Conservation (phyloP, 225 moss, liverwort and hornwort species). For the Ulota crispa region DNA sequence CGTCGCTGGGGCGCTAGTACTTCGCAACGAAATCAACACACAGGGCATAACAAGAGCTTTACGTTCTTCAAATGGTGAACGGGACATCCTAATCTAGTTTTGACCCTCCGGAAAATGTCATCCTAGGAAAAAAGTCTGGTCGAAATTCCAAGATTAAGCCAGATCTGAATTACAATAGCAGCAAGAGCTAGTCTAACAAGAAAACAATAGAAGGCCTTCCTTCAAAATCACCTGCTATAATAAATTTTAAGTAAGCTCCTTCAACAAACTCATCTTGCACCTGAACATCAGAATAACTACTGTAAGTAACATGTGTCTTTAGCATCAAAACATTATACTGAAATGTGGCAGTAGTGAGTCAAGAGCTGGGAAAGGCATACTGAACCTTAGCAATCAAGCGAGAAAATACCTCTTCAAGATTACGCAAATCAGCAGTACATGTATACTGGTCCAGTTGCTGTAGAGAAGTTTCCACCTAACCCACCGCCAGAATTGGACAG, state of each 20-base stretch:
- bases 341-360: neutral
- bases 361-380: neutral
- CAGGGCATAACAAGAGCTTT: neutral
- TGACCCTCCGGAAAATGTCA: neutral
- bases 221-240: slow-evolving; percentile 46
- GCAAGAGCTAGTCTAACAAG: neutral
- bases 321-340: neutral
- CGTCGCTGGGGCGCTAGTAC: too few species aligned
- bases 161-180: slow-evolving; percentile 12
- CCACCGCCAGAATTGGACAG: slow-evolving; percentile 17
- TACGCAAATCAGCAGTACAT: slow-evolving; percentile 46
- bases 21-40: neutral
- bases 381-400: slow-evolving; percentile 2
- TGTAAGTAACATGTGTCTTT: neutral
- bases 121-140: too few species aligned
- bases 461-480: slow-evolving; percentile 53
- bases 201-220: neutral
- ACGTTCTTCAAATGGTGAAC: neutral
- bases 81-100: neutral
- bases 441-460: slow-evolving; percentile 58
- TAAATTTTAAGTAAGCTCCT: slow-evolving; percentile 50
- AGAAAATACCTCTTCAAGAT: slow-evolving; percentile 53
- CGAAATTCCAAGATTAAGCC: neutral
- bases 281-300: slow-evolving; percentile 20
- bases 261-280: slow-evolving; percentile 61